Conservation (phyloP, 2,329 filamentous ascomycete species). For the Anisogramma anomala region DNA sequence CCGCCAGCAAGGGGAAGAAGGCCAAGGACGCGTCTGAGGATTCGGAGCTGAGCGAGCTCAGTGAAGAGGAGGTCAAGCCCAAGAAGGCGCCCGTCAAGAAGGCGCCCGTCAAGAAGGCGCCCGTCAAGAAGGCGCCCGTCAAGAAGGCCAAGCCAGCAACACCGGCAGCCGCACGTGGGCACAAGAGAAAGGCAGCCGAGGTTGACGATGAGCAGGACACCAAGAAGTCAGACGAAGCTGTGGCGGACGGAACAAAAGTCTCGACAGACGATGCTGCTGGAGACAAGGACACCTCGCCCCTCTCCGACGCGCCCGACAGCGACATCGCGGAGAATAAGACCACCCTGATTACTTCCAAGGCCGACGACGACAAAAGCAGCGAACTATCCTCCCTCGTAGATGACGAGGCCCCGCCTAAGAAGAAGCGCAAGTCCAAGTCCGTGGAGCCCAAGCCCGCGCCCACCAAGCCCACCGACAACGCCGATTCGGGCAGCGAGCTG, state of each 20-base stretch:
- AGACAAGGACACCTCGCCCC: slow-evolving; percentile 12
- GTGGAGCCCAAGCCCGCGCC: not conserved
- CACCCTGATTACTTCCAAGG: not conserved
- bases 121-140: slow-evolving; percentile 17
- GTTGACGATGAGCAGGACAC: slow-evolving; percentile 19
- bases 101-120: slow-evolving; percentile 22
- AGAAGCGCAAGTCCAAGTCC: slow-evolving; percentile 10
- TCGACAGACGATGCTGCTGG: slow-evolving; percentile 13
- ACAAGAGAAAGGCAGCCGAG: slow-evolving; percentile 21
- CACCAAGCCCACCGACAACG: slow-evolving; percentile 17
- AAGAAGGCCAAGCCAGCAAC: slow-evolving; percentile 19
- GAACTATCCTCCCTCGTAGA: slow-evolving; percentile 58
- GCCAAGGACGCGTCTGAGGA: slow-evolving; percentile 13
- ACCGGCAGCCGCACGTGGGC: slow-evolving; percentile 9
- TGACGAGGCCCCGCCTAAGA: slow-evolving; percentile 54
- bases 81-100: no score
- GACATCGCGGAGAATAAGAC: not conserved
- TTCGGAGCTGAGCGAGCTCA: slow-evolving; percentile 19
- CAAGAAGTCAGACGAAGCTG: not conserved
- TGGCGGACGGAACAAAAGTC: slow-evolving; percentile 2
- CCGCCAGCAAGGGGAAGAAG: slow-evolving; percentile 20
- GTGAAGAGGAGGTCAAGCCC: slow-evolving; percentile 14
- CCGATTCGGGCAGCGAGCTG: slow-evolving; percentile 49
- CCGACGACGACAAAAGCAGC: slow-evolving; percentile 33
- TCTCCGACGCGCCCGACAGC: slow-evolving; percentile 1